phyloP scores from a whole-genome alignment of 225 moss, liverwort and hornwort species.

The Marchantia paleacea region DNA sequence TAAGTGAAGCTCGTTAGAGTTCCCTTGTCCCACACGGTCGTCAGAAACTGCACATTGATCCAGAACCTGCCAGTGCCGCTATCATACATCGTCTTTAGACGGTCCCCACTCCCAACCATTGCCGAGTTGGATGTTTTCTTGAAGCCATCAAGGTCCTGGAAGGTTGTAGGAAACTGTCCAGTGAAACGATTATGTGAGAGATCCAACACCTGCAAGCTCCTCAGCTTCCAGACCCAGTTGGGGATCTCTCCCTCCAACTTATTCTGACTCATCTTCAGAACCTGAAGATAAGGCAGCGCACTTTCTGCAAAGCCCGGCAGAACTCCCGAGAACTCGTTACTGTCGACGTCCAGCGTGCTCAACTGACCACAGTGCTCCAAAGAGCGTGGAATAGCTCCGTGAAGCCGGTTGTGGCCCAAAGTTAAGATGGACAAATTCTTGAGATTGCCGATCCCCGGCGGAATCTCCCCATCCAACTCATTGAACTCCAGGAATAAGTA shows the following conservation, averaged over 20 bases:
- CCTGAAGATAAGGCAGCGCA: neutral
- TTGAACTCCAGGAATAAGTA: neutral
- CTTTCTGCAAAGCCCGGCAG: neutral
- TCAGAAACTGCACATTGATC: neutral
- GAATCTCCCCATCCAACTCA: neutral
- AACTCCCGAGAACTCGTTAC: neutral
- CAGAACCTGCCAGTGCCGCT: neutral
- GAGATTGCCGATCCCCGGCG: neutral
- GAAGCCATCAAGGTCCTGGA: neutral
- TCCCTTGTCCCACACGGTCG: neutral
- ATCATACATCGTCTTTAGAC: neutral
- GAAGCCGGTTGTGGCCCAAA: neutral
- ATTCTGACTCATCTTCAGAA: neutral
- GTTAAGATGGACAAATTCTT: neutral
- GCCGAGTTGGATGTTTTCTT: neutral
- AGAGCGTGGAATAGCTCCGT: neutral
- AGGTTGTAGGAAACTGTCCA: neutral
- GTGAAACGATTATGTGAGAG: neutral
- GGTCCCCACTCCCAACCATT: neutral
- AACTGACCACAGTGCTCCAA: neutral
- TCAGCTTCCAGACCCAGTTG: constrained; percentile 13
- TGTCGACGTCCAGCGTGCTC: neutral
- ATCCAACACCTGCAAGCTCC: constrained; percentile 11
- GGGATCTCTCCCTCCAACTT: constrained; percentile 9
- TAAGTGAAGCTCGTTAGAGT: neutral